Evolutionary conservation across 2,329 filamentous ascomycete genomes (phyloP), one percentile per base, ranked within the genome.

Genomic region (Pochonia chlamydosporia): DNA sequence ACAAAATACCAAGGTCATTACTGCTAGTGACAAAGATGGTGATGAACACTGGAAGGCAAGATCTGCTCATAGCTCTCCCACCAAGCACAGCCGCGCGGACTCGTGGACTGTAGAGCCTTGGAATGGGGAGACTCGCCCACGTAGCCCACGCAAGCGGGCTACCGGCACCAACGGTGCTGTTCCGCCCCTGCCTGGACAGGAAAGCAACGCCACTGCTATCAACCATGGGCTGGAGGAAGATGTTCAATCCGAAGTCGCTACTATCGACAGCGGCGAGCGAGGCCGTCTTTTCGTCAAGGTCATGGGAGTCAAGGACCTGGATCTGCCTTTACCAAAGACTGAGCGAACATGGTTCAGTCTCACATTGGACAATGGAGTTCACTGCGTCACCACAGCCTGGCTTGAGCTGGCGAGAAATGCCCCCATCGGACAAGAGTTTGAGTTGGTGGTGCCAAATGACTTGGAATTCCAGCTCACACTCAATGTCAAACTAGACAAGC

Each of bases 401-500:
- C 76, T 97, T 8, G 93, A 99, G 65, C 75, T 99, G 50, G 90
- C 89, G 18, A 87, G 87, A 57, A 92, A 87, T 50, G 92, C 93
- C 2, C 90, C 93, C 0, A 97, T 99, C 56, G 93, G 92, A 6
- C 93, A 99, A 62, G 93, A 99, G 64, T 99, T 99, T 58, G 93
- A 99, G 70, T 82, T 99, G 39, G 91, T 97, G 26, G 93, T 99
- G 23, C 85, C 95, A 43, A 93, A 96, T 57, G 93, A 99, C 58
- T 81, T 99, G n/a, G 93, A 99, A 66, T 99, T 99, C 71, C 93
- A 99, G 68, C 80, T 99, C 33, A 97, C 93, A 1, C 79, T 99
- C 13, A 95, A 96, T 56, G 95, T 95, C 54, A 96, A 96, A 72
- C 77, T 97, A 21, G 87, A 91, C 55, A 88, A 91, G 61, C 88